A percentile compares a stretch with the other conserved stretches of the same genome.
These are phyloP conservation scores for Colletotrichum somersetense DNA, from an alignment of 2,329 filamentous ascomycete genomes.

Conservation along the genomic window DNA sequence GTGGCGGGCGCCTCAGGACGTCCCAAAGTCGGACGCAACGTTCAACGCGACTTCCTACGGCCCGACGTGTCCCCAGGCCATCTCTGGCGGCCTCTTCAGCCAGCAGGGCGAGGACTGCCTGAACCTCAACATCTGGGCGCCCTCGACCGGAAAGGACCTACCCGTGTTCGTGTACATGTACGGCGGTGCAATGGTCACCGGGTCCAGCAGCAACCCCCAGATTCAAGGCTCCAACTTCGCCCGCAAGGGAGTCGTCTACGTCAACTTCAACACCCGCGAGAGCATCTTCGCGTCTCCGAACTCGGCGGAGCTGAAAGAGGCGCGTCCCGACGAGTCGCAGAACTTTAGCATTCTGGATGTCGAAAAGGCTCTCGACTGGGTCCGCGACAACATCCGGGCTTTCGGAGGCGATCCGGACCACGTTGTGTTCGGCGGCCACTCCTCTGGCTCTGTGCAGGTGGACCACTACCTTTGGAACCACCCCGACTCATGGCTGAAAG, in stretches of 20 bases:
- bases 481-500: constrained; percentile 53
- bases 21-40: constrained; percentile 41
- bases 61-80: constrained; percentile 47
- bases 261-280: constrained; percentile 57
- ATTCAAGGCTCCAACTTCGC: constrained; percentile 53
- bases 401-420: constrained; percentile 60
- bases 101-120: constrained; percentile 56
- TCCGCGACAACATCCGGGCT: constrained; percentile 55
- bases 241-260: constrained; percentile 52
- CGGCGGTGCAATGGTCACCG: constrained; percentile 58
- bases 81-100: constrained; percentile 42
- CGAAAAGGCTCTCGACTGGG: constrained; percentile 54
- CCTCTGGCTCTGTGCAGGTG: constrained; percentile 53
- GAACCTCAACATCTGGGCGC: constrained; percentile 56
- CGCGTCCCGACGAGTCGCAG: constrained; percentile 46
- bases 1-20: constrained; percentile 48
- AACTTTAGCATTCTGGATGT: constrained; percentile 54
- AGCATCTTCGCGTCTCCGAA: constrained; percentile 60
- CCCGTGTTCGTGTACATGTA: constrained; percentile 60
- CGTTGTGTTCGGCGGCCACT: constrained; percentile 59
- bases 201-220: constrained; percentile 56
- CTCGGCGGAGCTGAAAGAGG: constrained; percentile 52
- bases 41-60: constrained; percentile 47
- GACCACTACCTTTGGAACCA: constrained; percentile 59
- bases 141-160: constrained; percentile 45